Conservation (phyloP, 805 yeast species). For the Hanseniaspora hatyaiensis region DNA sequence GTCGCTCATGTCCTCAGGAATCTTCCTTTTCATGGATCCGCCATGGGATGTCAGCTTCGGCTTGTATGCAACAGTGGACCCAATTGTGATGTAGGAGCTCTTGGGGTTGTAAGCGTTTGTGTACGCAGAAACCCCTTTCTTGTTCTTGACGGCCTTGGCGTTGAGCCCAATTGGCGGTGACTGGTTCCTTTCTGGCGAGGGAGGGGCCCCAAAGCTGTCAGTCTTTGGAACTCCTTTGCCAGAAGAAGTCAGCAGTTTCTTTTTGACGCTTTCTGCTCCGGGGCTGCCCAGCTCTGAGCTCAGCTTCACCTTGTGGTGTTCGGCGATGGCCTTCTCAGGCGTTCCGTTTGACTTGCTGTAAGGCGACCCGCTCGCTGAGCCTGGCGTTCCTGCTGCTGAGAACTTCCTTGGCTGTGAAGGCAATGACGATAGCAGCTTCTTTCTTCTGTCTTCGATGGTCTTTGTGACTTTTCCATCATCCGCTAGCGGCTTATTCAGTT, state of each 20-base stretch:
- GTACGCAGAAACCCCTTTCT: slow-evolving; percentile 10
- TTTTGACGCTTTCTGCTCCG: too few species aligned
- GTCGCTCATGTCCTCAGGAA: slow-evolving; percentile 52
- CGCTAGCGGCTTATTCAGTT: neutral
- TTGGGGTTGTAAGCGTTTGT: slow-evolving; percentile 12
- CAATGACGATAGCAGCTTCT: slow-evolving; percentile 7
- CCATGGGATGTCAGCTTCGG: slow-evolving; percentile 31
- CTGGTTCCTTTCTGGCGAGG: too few species aligned
- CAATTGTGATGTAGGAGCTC: slow-evolving; percentile 23
- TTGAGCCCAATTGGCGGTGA: neutral
- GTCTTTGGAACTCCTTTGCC: slow-evolving; percentile 8
- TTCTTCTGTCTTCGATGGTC: slow-evolving; percentile 13
- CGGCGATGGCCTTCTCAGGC: neutral
- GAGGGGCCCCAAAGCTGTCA: too few species aligned
- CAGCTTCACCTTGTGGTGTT: neutral
- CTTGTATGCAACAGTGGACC: slow-evolving; percentile 82
- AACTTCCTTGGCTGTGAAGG: slow-evolving; percentile 16
- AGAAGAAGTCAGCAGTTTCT: too few species aligned
- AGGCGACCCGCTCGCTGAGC: neutral
- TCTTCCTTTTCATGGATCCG: slow-evolving; percentile 28
- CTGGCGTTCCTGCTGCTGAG: slow-evolving; percentile 4
- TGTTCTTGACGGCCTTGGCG: neutral
- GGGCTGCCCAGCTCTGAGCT: too few species aligned
- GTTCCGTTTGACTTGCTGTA: neutral
- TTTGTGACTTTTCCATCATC: slow-evolving; percentile 1